Percentiles rank a stretch among this genome's conserved stretches.
phyloP scores from a whole-genome alignment of 1,139 yeast genomes.

The Nadsonia starkeyi-henricii region DNA sequence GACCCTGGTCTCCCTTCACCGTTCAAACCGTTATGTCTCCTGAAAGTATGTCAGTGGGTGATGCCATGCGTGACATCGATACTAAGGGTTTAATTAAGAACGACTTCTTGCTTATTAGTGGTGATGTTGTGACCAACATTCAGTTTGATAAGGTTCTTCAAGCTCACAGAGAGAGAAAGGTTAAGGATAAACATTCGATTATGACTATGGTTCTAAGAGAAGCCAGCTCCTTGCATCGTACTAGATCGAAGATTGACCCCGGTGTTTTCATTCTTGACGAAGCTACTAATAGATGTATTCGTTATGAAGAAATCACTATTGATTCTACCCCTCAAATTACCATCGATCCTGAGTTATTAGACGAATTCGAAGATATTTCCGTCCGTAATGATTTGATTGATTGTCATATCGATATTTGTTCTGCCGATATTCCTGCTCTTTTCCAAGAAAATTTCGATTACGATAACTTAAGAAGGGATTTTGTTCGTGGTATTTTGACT shows the following conservation, averaged over 20 bases:
- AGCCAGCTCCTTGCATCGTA: constrained; percentile 75
- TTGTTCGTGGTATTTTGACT: constrained; percentile 78
- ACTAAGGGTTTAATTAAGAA: constrained; percentile 78
- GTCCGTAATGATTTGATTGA: constrained; percentile 87
- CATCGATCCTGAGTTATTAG: constrained; percentile 75
- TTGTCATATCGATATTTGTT: constrained; percentile 90
- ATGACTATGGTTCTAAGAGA: constrained; percentile 86
- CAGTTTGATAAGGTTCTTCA: constrained; percentile 63
- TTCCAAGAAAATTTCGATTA: constrained; percentile 95
- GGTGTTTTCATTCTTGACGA: constrained; percentile 75
- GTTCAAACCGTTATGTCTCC: constrained; percentile 70
- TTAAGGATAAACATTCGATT: constrained; percentile 72
- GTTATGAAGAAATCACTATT: constrained; percentile 45
- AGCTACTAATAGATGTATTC: constrained; percentile 59
- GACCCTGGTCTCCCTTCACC: constrained; percentile 62
- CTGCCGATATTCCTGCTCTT: constrained; percentile 88
- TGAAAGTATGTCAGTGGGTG: constrained; percentile 88
- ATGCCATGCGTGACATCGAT: constrained; percentile 92
- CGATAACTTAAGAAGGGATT: constrained; percentile 72
- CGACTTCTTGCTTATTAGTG: constrained; percentile 80
- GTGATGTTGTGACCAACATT: constrained; percentile 87
- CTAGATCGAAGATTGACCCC: constrained; percentile 54
- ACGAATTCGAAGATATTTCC: constrained; percentile 61
- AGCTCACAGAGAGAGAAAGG: constrained; percentile 57
- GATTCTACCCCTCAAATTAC: constrained; percentile 29